These are phyloP conservation scores for Cucumis hystrix DNA, from an alignment of 306 rosid genomes.

Conservation along the genomic window DNA sequence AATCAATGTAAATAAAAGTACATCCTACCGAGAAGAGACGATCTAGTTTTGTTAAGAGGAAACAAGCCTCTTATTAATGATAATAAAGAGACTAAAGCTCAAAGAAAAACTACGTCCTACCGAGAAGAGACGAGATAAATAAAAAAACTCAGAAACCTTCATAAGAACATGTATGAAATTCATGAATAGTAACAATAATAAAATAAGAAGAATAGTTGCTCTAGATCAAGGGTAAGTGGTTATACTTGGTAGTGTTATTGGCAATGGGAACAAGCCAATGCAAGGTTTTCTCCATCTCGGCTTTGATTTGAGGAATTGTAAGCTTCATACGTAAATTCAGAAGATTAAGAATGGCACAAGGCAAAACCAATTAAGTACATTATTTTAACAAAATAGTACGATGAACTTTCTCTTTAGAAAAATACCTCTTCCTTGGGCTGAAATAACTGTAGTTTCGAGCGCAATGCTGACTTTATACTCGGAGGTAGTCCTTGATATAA, in stretches of 20 bases:
- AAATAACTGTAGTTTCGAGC: slow-evolving; percentile 63
- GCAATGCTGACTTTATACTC: slow-evolving; percentile 68
- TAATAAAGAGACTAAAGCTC: too few relatives aligned
- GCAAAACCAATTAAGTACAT: background rate
- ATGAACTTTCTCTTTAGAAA: background rate
- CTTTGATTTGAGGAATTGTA: slow-evolving; percentile 77
- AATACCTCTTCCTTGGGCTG: slow-evolving; percentile 88
- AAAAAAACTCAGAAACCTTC: background rate
- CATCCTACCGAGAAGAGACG: too few relatives aligned
- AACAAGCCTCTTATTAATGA: too few relatives aligned
- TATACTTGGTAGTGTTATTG: slow-evolving; percentile 79
- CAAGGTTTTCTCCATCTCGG: slow-evolving; percentile 90
- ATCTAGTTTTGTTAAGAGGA: too few relatives aligned
- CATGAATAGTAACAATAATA: background rate
- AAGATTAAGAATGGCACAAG: background rate
- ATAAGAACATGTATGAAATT: background rate
- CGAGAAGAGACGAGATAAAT: background rate
- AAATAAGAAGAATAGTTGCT: background rate
- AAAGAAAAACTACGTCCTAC: too few relatives aligned
- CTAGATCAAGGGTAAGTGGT: slow-evolving; percentile 6
- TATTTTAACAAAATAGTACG: background rate
- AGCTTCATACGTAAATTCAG: slow-evolving; percentile 37
- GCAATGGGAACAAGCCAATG: slow-evolving; percentile 97
- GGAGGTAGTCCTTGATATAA: slow-evolving; percentile 95
- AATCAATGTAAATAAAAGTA: background rate